Percentiles rank a stretch among this genome's conserved stretches.
These are phyloP conservation scores for Avicennia marina DNA, from an alignment of 257 asterid genomes.

Conservation along the genomic window DNA sequence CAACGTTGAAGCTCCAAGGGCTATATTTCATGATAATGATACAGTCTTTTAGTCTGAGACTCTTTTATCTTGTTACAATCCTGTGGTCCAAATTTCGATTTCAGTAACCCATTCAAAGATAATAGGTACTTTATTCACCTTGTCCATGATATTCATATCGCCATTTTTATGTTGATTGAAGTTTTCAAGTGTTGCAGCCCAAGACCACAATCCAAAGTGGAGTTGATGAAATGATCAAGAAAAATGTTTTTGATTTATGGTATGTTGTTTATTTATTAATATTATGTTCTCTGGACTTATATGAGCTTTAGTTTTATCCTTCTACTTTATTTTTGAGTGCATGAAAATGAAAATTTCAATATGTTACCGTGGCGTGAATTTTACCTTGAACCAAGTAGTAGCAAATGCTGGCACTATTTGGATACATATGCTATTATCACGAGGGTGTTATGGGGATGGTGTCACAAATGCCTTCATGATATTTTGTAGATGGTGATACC, in stretches of 20 bases:
- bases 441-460: background rate
- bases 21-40: too few species aligned
- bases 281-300: constrained; percentile 12
- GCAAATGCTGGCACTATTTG: background rate
- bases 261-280: constrained; percentile 19
- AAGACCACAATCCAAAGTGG: constrained; percentile 62
- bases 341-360: background rate
- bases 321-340: background rate
- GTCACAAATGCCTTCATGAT: background rate
- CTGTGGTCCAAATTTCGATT: constrained; percentile 4
- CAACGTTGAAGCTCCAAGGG: background rate
- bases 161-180: constrained; percentile 14
- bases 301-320: constrained; percentile 4
- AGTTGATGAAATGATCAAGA: constrained; percentile 67
- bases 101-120: background rate
- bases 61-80: too few species aligned
- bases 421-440: background rate
- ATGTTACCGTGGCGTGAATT: too few species aligned
- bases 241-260: constrained; percentile 65
- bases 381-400: background rate
- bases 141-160: background rate
- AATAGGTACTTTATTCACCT: background rate
- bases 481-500: background rate
- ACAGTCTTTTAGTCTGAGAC: too few species aligned
- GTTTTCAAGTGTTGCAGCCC: constrained; percentile 57